Base-by-base conservation (phyloP, 2,329 filamentous ascomycete genomes). In the Monilinia fructigena region DNA sequence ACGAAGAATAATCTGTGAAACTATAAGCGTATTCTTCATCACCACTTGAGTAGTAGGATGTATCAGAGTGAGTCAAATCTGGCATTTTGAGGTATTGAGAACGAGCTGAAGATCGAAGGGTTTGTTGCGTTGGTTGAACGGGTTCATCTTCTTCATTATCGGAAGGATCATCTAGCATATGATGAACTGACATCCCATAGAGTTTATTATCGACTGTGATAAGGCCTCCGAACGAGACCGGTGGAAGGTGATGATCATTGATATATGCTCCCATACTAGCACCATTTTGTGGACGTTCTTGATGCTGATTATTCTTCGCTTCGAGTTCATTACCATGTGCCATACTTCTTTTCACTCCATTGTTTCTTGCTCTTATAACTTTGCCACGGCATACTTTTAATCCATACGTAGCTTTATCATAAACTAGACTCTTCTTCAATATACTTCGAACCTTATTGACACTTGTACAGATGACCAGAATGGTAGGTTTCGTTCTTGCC, bases 121-220 rank as follows among this genome's bases (percentile, higher is more conserved):
- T 69, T 3, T 71, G 68, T 28, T 76, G 75, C 31, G 75, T 70
- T 58, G 73, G 55, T 48, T 38, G 67, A 20, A 61, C 35, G 72
- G 76, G 66, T 73, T 77, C 47, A 73, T 80, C 77, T 75, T 83
- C 78, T 76, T 82, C 69, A 8, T 72, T 73, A 28, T 78, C 77
- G 4, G 85, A 84, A 1, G 85, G 86, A 66, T 88, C 85, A 80
- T 97, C 94, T 2, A 98, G 85, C 87, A 98, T 94, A 77, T 98
- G 94, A 74, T 98, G 94, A 0, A 98, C 94, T 28, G 92, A 97
- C 91, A 98, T 95, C 16, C 94, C 94, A 74, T 93, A 95, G 0
- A 91, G 86, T 76, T 90, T 88, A 65, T 90, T 87, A 74, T 98
- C 93, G 1, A 98, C 87, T 42, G 95, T 80, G 52, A 98, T 87